phyloP scores from a whole-genome alignment of 108 stramenopile species.

The Phaeodactylum tricornutum region DNA sequence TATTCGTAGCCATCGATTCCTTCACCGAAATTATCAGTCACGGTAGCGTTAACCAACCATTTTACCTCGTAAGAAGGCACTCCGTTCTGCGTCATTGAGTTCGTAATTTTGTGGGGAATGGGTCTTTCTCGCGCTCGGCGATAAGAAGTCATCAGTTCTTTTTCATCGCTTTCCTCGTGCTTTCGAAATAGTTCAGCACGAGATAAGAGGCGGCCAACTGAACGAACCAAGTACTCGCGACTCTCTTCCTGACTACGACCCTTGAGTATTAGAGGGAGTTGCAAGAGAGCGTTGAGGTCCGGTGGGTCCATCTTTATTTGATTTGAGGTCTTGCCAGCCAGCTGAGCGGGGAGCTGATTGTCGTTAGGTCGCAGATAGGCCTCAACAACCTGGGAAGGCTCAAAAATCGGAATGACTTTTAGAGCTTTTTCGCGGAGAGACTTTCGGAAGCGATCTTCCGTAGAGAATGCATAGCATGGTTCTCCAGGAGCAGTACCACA shows the following conservation, averaged over 20 bases:
- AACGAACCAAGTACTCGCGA: constrained; percentile 35
- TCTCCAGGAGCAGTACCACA: constrained; percentile 75
- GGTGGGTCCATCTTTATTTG: constrained; percentile 28
- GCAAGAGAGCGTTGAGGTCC: constrained; percentile 22
- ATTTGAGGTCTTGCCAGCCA: constrained; percentile 14
- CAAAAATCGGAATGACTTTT: constrained; percentile 28
- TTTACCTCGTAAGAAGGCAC: constrained; percentile 36
- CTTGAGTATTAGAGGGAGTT: constrained; percentile 37
- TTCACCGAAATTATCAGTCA: constrained; percentile 28
- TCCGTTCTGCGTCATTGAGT: constrained; percentile 21
- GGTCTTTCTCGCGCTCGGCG: constrained; percentile 26
- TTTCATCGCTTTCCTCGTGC: not conserved
- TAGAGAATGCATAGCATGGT: constrained; percentile 37
- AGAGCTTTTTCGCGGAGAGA: constrained; percentile 45
- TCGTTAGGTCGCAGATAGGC: constrained; percentile 60
- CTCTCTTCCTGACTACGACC: constrained; percentile 39
- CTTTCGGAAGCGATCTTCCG: constrained; percentile 41
- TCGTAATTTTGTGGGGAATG: constrained; percentile 31
- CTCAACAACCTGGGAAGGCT: constrained; percentile 27
- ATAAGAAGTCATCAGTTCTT: constrained; percentile 9
- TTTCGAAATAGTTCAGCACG: constrained; percentile 32
- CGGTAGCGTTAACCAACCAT: constrained; percentile 46
- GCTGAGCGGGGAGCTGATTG: constrained; percentile 35
- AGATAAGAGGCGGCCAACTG: constrained; percentile 41
- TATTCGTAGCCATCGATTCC: constrained; percentile 47